A percentile compares a stretch with the other conserved stretches of the same genome.
These are phyloP conservation scores for Dryas integrifolia DNA, from an alignment of 331 rosid genomes.

Conservation along the genomic window DNA sequence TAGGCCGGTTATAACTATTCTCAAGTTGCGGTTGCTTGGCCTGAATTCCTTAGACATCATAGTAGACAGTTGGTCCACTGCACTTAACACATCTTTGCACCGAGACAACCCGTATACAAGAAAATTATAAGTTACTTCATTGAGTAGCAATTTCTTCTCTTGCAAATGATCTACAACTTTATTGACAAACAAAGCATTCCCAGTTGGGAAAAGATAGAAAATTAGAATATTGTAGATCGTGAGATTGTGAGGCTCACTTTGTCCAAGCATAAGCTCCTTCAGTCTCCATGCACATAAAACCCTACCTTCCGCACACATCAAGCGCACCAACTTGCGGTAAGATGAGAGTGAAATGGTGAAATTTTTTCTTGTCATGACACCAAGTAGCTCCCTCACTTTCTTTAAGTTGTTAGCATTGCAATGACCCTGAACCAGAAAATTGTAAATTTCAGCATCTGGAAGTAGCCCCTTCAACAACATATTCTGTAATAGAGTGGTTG, in stretches of 20 bases:
- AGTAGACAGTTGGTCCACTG: slow-evolving; percentile 46
- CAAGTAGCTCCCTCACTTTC: slow-evolving; percentile 62
- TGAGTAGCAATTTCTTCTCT: slow-evolving; percentile 43
- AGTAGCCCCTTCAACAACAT: slow-evolving; percentile 43
- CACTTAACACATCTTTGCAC: slow-evolving; percentile 52
- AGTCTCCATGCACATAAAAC: slow-evolving; percentile 43
- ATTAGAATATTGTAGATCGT: slow-evolving; percentile 64
- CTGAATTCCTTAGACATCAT: slow-evolving; percentile 64
- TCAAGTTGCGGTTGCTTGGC: slow-evolving; percentile 68
- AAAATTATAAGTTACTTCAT: slow-evolving; percentile 66
- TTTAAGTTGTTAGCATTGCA: slow-evolving; percentile 43
- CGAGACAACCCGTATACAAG: slow-evolving; percentile 63
- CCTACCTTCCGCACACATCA: slow-evolving; percentile 51
- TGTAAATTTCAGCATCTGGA: slow-evolving; percentile 51
- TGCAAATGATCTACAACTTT: slow-evolving; percentile 52
- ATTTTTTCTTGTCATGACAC: slow-evolving; percentile 47
- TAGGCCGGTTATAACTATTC: slow-evolving; percentile 48
- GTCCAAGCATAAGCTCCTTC: slow-evolving; percentile 59
- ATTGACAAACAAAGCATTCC: slow-evolving; percentile 42
- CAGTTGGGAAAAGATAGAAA: slow-evolving; percentile 54
- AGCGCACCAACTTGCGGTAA: slow-evolving; percentile 49
- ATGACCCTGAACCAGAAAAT: slow-evolving; percentile 57
- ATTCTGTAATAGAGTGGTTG: slow-evolving; percentile 40
- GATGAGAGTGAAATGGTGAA: slow-evolving; percentile 47
- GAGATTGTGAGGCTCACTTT: slow-evolving; percentile 33